phyloP scores from a whole-genome alignment of 2,329 filamentous ascomycete species.

The Colletotrichum sp. region DNA sequence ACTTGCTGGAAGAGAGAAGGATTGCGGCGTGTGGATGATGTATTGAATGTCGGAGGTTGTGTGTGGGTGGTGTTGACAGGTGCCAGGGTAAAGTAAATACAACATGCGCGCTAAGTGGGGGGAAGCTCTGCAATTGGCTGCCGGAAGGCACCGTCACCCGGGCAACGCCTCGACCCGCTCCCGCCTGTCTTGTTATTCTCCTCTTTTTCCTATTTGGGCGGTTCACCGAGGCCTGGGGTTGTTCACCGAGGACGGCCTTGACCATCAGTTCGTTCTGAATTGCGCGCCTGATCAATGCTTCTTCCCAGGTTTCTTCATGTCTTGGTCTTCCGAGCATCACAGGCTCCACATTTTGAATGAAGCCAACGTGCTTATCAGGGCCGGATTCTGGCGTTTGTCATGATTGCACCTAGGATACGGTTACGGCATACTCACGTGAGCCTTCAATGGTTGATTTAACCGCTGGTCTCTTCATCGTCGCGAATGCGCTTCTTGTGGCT shows the following conservation, averaged over 20 bases:
- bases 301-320: background rate
- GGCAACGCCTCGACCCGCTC: background rate
- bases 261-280: background rate
- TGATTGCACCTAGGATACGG: too few relatives aligned
- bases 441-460: too few relatives aligned
- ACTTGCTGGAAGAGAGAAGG: background rate
- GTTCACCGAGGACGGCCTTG: background rate
- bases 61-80: slow-evolving; percentile 9
- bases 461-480: background rate
- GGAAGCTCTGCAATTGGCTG: background rate
- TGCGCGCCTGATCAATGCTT: background rate
- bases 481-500: background rate
- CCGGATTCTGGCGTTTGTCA: too few relatives aligned
- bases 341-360: too few relatives aligned
- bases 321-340: background rate
- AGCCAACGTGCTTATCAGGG: too few relatives aligned
- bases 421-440: too few relatives aligned
- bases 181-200: background rate
- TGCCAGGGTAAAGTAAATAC: slow-evolving; percentile 18
- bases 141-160: background rate
- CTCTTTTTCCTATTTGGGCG: background rate
- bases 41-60: background rate
- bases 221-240: background rate
- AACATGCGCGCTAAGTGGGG: slow-evolving; percentile 12
- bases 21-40: background rate